Evolutionary conservation across 352 stramenopile species (phyloP).

Genomic region (Pythium myriotylum): DNA sequence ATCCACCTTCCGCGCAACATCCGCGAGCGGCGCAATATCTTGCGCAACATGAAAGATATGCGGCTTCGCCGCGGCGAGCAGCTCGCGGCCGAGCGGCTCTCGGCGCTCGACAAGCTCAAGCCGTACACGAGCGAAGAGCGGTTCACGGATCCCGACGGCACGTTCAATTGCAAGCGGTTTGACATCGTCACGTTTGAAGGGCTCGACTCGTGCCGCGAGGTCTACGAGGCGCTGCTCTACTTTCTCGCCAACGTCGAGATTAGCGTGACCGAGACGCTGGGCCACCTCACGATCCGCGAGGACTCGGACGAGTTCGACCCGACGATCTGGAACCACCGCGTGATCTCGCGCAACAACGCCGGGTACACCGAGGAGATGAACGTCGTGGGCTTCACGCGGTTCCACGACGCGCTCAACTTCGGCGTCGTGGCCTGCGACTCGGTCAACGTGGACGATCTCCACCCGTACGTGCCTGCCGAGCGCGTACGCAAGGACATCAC

Average conservation of each 20-base stretch:
- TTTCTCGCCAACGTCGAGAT: constrained; percentile 58
- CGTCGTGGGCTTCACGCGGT: constrained; percentile 29
- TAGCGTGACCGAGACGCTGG: constrained; percentile 48
- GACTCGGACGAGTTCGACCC: constrained; percentile 29
- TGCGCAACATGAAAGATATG: constrained; percentile 8
- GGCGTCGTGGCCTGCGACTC: constrained; percentile 49
- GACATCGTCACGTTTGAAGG: constrained; percentile 48
- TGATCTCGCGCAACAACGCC: constrained; percentile 30
- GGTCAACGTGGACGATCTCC: constrained; percentile 48
- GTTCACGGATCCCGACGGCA: constrained; percentile 8
- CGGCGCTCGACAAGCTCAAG: constrained; percentile 2
- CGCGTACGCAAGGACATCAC: constrained; percentile 48
- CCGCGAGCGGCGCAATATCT: neutral
- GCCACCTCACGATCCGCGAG: constrained; percentile 46
- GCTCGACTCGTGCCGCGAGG: constrained; percentile 35
- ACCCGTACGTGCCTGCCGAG: constrained; percentile 44
- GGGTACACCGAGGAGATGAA: constrained; percentile 44
- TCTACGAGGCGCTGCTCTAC: constrained; percentile 48
- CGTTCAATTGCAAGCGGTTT: constrained; percentile 23
- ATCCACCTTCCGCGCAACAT: constrained; percentile 19
- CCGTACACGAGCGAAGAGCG: constrained; percentile 19
- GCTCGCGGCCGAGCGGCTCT: constrained; percentile 15
- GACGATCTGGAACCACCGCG: constrained; percentile 34
- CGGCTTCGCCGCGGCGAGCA: constrained; percentile 10
- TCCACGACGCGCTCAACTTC: neutral